Percentiles rank a stretch among this genome's conserved stretches.
These are phyloP conservation scores for Ploettnerulaceae sp. DNA, from an alignment of 2,329 filamentous ascomycete genomes.

Conservation along the genomic window DNA sequence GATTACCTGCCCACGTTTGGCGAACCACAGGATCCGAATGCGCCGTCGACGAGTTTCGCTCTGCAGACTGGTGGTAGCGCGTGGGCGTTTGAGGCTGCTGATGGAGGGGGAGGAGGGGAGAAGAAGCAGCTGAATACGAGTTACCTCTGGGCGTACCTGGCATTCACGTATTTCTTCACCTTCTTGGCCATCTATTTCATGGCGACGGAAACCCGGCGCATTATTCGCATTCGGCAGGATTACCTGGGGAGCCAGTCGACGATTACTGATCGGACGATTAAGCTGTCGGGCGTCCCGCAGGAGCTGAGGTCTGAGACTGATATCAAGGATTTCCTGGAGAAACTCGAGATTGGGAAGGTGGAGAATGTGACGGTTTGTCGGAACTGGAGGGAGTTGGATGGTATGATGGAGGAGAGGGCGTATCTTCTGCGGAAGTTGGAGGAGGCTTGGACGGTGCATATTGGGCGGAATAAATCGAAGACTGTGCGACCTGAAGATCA, in stretches of 20 bases:
- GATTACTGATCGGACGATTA: conserved; percentile 91
- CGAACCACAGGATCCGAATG: conserved; percentile 32
- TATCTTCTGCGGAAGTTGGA: conserved; percentile 68
- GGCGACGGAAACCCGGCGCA: conserved; percentile 73
- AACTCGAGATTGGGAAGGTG: conserved; percentile 82
- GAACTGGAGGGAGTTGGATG: conserved; percentile 80
- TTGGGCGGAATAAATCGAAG: conserved; percentile 51
- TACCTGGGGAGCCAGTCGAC: conserved; percentile 92
- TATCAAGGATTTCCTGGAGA: conserved; percentile 83
- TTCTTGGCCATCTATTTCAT: conserved; percentile 77
- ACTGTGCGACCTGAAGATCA: conserved; percentile 40
- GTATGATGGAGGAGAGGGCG: conserved; percentile 63
- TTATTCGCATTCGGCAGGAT: conserved; percentile 81
- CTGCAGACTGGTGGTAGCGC: neutral
- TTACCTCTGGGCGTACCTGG: conserved; percentile 87
- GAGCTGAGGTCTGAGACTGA: conserved; percentile 75
- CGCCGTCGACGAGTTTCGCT: conserved; percentile 1
- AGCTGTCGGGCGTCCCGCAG: conserved; percentile 78
- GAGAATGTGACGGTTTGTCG: conserved; percentile 82
- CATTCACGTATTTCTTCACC: conserved; percentile 94
- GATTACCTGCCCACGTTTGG: conserved; percentile 31
- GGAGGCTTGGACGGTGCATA: conserved; percentile 72
- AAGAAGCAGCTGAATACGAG: conserved; percentile 22
- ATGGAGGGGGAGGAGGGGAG: conserved; percentile 8
- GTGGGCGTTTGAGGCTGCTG: conserved; percentile 6